Percentiles rank a stretch among this genome's conserved stretches.
phyloP scores from a whole-genome alignment of 83 land plant genomes.

The Thuja plicata region DNA sequence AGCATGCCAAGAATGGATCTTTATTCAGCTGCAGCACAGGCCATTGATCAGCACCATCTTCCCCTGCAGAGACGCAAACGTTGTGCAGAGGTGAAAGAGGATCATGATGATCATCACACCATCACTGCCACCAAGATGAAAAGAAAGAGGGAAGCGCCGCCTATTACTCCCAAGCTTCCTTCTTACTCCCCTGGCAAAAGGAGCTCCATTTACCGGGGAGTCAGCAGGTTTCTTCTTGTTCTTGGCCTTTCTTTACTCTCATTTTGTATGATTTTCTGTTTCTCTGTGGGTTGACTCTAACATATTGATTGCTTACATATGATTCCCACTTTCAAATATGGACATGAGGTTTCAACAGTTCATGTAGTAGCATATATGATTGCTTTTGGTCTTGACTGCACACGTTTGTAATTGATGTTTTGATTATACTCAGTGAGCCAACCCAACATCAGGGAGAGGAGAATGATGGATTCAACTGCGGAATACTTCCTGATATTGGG shows the following conservation, averaged over 20 bases:
- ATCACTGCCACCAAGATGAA: neutral
- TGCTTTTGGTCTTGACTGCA: too few species aligned
- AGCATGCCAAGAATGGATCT: neutral
- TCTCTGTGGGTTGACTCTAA: too few species aligned
- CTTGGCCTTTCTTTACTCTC: neutral
- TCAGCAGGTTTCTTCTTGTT: conserved; percentile 27
- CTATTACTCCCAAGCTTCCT: neutral
- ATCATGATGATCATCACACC: neutral
- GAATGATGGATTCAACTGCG: too few species aligned
- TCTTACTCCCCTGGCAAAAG: conserved; percentile 24
- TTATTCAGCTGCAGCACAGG: neutral
- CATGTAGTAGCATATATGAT: too few species aligned
- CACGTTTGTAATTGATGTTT: too few species aligned
- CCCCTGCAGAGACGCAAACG: neutral
- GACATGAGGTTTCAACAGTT: too few species aligned
- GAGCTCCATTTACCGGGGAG: conserved; percentile 48
- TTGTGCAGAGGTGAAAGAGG: neutral
- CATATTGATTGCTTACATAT: too few species aligned
- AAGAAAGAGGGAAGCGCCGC: neutral
- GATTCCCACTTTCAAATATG: too few species aligned
- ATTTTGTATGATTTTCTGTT: too few species aligned
- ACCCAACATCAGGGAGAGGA: too few species aligned
- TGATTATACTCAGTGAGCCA: too few species aligned
- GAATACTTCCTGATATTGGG: too few species aligned
- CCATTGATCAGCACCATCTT: neutral